A percentile compares a stretch with the other conserved stretches of the same genome.
Evolutionary conservation across 78 protist species (phyloP).

Genomic region (Neovahlkampfia damariscottae): DNA sequence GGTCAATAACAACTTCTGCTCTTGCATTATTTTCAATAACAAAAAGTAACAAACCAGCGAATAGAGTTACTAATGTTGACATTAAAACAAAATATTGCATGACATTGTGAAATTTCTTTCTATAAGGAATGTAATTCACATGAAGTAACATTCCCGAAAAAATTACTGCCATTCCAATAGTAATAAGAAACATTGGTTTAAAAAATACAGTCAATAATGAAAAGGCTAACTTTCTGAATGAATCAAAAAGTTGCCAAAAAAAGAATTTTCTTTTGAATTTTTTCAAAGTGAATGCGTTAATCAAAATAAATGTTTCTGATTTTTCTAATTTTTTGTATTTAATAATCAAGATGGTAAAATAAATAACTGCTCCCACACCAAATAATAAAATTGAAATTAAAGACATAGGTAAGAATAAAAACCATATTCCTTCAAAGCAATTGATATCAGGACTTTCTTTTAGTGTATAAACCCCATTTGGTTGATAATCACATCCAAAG

Average conservation of each 20-base stretch:
- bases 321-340: neutral
- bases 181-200: neutral
- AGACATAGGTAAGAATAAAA: neutral
- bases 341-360: neutral
- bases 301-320: neutral
- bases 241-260: neutral
- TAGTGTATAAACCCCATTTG: neutral
- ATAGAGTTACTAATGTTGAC: neutral
- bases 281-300: neutral
- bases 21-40: neutral
- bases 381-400: neutral
- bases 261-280: neutral
- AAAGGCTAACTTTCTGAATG: neutral
- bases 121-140: neutral
- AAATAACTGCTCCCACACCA: neutral
- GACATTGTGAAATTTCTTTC: neutral
- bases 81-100: neutral
- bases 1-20: neutral
- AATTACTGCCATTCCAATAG: neutral
- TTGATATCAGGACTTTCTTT: neutral
- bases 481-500: neutral
- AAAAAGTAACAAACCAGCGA: neutral
- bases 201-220: neutral
- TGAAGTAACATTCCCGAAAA: neutral
- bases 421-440: neutral